Percentiles rank a stretch among this genome's conserved stretches.
Conservation (phyloP, 2,329 filamentous ascomycete genomes). For the Calonectria honghensis region DNA sequence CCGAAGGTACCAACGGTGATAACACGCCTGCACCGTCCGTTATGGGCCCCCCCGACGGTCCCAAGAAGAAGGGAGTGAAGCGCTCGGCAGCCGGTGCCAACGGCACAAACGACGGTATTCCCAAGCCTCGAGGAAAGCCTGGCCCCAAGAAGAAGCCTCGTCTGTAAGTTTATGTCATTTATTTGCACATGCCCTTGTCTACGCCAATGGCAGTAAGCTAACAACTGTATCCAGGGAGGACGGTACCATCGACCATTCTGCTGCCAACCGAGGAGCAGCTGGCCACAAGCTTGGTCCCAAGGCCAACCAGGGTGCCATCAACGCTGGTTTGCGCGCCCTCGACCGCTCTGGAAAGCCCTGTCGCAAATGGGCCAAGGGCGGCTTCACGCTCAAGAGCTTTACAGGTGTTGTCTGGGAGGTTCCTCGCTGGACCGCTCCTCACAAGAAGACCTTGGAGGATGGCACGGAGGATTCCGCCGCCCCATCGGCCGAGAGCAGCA, state of each 20-base stretch:
- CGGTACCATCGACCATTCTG: conserved; percentile 75
- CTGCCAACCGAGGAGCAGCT: conserved; percentile 68
- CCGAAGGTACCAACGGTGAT: conserved; percentile 67
- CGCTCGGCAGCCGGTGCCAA: conserved; percentile 80
- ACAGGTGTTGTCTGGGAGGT: conserved; percentile 90
- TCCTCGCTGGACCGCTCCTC: conserved; percentile 86
- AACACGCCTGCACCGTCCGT: conserved; percentile 73
- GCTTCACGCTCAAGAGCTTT: conserved; percentile 92
- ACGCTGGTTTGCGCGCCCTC: conserved; percentile 93
- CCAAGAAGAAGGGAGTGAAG: conserved; percentile 86
- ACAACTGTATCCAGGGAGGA: conserved; percentile 72
- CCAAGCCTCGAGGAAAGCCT: conserved; percentile 89
- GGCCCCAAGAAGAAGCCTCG: conserved; percentile 97
- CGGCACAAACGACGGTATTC: conserved; percentile 75
- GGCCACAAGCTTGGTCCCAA: conserved; percentile 94
- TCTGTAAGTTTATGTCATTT: conserved; percentile 79
- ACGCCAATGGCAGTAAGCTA: conserved; percentile 48
- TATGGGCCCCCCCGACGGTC: conserved; percentile 78
- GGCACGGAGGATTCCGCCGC: conserved; percentile 67
- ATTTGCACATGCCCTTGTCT: background rate
- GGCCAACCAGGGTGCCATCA: conserved; percentile 97
- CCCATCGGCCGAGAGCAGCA: conserved; percentile 71
- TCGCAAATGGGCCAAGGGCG: conserved; percentile 90
- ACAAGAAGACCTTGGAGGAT: conserved; percentile 71
- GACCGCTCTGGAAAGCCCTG: conserved; percentile 95